Base-by-base conservation (phyloP, 768 basidiomycete genomes). In the Trametes villosa region DNA sequence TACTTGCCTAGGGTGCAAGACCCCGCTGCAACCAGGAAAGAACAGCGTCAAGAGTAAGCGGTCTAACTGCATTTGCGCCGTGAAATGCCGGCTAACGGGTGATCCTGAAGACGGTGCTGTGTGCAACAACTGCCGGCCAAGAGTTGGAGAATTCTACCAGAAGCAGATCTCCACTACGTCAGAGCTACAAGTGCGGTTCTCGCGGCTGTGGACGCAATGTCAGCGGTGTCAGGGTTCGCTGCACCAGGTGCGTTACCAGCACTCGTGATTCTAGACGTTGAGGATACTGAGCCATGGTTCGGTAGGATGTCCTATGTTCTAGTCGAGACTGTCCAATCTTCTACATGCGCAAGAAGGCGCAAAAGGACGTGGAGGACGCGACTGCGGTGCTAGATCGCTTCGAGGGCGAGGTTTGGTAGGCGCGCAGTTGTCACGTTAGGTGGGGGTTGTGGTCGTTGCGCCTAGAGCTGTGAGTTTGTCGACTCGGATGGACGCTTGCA, bases 261-360 rank as follows among this genome's bases (percentile, higher is more conserved):
- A 29, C 36, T 36, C 13, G 15, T 22, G 4, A 15, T 49, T 27
- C 15, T 18, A 31, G 63, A 26, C 26, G 17, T 40, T 42, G 49
- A 33, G 55, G 57, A 27, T 27, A 12, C 34, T 20, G 38, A 24
- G 13, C 5, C 15, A 9, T 24, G 5, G 13, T 13, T 5, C 4
- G 9, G 11, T 66, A 97, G 92, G 97, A 99, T 71, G 97, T 98
- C 9, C 79, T 99, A 29, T 99, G 96, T 71, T 91, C 93, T 0
- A 95, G 92, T 71, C 96, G 92, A 71, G 97, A 99, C 75, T 99
- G 97, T 67, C 97, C 97, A 0, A 98, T 98, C 61, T 99, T 96
- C 76, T 99, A 99, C 72, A 94, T 97, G 89, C 80, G 97, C 42
- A 98, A 98, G 78, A 98, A 98, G 70, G 89, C 96, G 9, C 97